Evolutionary conservation across 176 grass and related monocot species (phyloP), one percentile per base, ranked within the genome.

Genomic region (barley (Hordeum vulgare)): DNA sequence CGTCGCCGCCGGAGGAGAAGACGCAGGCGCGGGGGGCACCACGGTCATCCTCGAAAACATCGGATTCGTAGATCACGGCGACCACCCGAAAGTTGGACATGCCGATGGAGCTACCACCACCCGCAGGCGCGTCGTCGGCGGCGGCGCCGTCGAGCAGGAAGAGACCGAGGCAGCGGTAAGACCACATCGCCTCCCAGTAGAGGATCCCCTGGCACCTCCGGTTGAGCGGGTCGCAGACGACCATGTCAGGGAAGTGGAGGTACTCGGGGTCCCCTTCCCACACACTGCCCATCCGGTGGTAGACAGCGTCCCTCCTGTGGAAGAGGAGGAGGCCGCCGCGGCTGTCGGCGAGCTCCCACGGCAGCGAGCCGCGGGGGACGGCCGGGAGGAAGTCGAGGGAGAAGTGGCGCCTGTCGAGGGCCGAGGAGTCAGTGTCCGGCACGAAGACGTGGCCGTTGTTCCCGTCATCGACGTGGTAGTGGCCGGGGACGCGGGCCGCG

Each of bases 341-440:
- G 42, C 70, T 74, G 25, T 74, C 70, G 8, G 40, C 42, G 70
- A 74, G 70, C 70, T 74, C 70, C 70, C 70, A 74, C 17, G 53
- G 53, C 20, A 21, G 20, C 0, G 53, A 56, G 53, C 47, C 47
- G 2, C 2, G 6, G 0, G 47, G 47, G 47, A 51, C 53, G 7
- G 41, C 70, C 70, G 70, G 70, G 41, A 74, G 70, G 42, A 74
- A 74, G 5, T 74, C 25, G 70, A 74, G 42, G 41, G 42, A 47
- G 42, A 74, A 29, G 25, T 49, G 70, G 70, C 42, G 41, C 1
- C 70, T 28, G 42, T 49, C 42, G 42, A 74, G 7, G 41, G 25
- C 40, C 0, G 12, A 15, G 37, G 67, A 0, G 31, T 33, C 31
- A n/a, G n/a, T n/a, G n/a, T 71, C 70, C 41, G 70, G 70, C 25